Evolutionary conservation across 306 rosid species (phyloP).

Genomic region (Pyrus communis): DNA sequence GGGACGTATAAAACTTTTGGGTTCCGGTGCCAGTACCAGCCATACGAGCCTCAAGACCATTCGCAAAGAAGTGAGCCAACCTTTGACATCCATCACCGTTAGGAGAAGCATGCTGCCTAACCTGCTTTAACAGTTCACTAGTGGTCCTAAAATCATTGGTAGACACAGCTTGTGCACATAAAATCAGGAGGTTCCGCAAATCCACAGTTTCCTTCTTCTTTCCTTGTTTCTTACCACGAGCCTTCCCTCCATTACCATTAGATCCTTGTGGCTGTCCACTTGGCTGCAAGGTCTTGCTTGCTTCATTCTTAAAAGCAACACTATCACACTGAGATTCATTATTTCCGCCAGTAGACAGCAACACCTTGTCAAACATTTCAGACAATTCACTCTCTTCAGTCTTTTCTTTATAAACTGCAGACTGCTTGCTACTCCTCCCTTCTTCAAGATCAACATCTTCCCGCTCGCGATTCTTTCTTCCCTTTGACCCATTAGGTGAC

Average conservation of each 20-base stretch:
- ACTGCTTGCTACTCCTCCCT: slow-evolving; percentile 36
- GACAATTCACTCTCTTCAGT: slow-evolving; percentile 22
- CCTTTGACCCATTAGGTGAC: slow-evolving; percentile 24
- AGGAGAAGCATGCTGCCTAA: slow-evolving; percentile 32
- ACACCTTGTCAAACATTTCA: slow-evolving; percentile 29
- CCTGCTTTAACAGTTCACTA: slow-evolving; percentile 22
- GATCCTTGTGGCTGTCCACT: slow-evolving; percentile 5
- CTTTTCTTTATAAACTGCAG: slow-evolving; percentile 25
- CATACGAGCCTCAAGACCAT: slow-evolving; percentile 33
- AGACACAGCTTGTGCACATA: slow-evolving; percentile 36
- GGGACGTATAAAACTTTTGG: not conserved
- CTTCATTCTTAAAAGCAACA: slow-evolving; percentile 12
- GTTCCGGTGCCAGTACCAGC: slow-evolving; percentile 25
- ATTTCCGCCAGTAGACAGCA: slow-evolving; percentile 15
- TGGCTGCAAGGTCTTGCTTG: slow-evolving; percentile 10
- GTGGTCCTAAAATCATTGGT: slow-evolving; percentile 15
- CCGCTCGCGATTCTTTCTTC: slow-evolving; percentile 31
- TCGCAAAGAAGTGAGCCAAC: slow-evolving; percentile 33
- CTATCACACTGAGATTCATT: not conserved
- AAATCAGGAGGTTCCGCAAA: slow-evolving; percentile 25
- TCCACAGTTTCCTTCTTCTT: slow-evolving; percentile 28
- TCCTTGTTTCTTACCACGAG: slow-evolving; percentile 15
- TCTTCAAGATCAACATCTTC: slow-evolving; percentile 26
- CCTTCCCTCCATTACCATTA: slow-evolving; percentile 14
- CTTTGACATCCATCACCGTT: slow-evolving; percentile 32